phyloP scores from a whole-genome alignment of 2,329 filamentous ascomycete genomes.

The Fusarium torreyae region DNA sequence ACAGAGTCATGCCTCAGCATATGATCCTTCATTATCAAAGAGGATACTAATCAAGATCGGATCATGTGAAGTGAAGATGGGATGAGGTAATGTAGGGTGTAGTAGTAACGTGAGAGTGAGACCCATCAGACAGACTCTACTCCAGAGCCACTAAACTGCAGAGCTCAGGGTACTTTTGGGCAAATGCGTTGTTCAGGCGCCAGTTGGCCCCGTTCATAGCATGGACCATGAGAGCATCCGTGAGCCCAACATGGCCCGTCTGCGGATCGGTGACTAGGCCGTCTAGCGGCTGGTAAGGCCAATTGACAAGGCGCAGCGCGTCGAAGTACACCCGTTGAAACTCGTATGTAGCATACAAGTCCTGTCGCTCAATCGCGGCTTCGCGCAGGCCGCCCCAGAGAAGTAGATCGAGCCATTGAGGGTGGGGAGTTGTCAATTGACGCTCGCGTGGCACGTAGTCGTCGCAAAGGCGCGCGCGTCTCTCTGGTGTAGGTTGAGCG shows the following conservation, averaged over 20 bases:
- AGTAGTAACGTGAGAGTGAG: neutral
- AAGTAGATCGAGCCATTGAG: conserved; percentile 54
- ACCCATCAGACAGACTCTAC: conserved; percentile 20
- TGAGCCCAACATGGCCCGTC: conserved; percentile 44
- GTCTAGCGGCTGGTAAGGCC: conserved; percentile 49
- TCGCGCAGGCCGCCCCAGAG: conserved; percentile 55
- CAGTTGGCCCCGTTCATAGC: conserved; percentile 41
- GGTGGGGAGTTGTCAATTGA: conserved; percentile 50
- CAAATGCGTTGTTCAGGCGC: conserved; percentile 31
- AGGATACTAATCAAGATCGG: conserved; percentile 17
- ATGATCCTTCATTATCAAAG: conserved; percentile 34
- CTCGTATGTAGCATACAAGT: conserved; percentile 56
- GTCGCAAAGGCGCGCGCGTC: conserved; percentile 43
- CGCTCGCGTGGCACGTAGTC: conserved; percentile 48
- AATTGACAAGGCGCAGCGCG: conserved; percentile 55
- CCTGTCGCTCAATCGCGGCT: conserved; percentile 54
- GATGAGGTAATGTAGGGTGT: neutral
- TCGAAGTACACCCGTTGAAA: conserved; percentile 55
- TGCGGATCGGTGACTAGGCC: conserved; percentile 39
- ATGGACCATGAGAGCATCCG: conserved; percentile 37
- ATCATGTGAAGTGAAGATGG: conserved; percentile 20
- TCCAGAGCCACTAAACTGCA: conserved; percentile 32
- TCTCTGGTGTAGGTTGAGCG: conserved; percentile 53
- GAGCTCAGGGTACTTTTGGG: conserved; percentile 41
- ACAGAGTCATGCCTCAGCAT: conserved; percentile 34